Evolutionary conservation across 768 basidiomycete species (phyloP).

Genomic region (Tricholoma matsutake): DNA sequence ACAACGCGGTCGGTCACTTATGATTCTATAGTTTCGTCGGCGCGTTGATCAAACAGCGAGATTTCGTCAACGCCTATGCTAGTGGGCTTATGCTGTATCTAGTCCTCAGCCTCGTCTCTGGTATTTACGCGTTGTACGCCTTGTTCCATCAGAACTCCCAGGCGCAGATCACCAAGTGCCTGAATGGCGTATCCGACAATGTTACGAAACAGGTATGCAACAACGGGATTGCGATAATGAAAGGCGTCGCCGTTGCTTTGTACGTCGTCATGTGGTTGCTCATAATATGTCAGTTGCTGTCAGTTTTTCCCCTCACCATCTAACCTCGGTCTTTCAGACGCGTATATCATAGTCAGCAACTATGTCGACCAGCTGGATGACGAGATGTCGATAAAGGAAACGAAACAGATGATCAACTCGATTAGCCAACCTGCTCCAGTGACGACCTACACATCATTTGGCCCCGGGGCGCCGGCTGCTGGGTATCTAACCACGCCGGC

Average conservation of each 20-base stretch:
- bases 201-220: slow-evolving; percentile 38
- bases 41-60: slow-evolving; percentile 36
- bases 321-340: slow-evolving; percentile 33
- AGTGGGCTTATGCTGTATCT: slow-evolving; percentile 43
- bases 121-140: slow-evolving; percentile 46
- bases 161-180: slow-evolving; percentile 36
- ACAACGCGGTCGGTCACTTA: not conserved
- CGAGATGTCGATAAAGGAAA: slow-evolving; percentile 35
- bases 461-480: not conserved
- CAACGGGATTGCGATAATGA: slow-evolving; percentile 38
- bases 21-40: slow-evolving; percentile 38
- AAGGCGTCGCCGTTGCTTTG: slow-evolving; percentile 40
- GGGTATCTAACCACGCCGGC: slow-evolving; percentile 15
- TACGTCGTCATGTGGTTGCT: slow-evolving; percentile 52
- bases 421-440: slow-evolving; percentile 24
- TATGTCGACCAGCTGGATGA: slow-evolving; percentile 54
- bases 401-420: slow-evolving; percentile 20
- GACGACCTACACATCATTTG: slow-evolving; percentile 16
- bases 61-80: slow-evolving; percentile 43
- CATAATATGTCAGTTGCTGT: slow-evolving; percentile 45
- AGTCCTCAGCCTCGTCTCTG: slow-evolving; percentile 43
- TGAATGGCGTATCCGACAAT: slow-evolving; percentile 28
- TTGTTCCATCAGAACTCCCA: slow-evolving; percentile 42
- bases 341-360: slow-evolving; percentile 47
- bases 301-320: not conserved